Conservation (phyloP, 2,329 filamentous ascomycete genomes). For the Aspergillus texensis region DNA sequence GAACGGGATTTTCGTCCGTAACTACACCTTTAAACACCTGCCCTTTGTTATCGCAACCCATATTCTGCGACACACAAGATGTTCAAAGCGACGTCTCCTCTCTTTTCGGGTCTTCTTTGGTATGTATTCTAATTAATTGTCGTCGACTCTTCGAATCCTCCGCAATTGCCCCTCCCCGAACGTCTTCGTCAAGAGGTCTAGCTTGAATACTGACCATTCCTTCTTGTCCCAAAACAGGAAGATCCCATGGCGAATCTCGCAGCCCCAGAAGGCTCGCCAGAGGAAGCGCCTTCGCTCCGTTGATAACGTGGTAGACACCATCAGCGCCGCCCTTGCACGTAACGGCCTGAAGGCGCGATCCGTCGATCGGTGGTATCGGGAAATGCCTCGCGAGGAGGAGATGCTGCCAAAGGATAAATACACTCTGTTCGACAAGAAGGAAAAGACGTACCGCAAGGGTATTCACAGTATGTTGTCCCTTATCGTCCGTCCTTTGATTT, state of each 20-base stretch:
- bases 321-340: constrained; percentile 76
- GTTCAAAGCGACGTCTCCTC: constrained; percentile 79
- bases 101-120: constrained; percentile 83
- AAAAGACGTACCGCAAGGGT: constrained; percentile 92
- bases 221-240: constrained; percentile 64
- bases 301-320: constrained; percentile 80
- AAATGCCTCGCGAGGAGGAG: constrained; percentile 94
- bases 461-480: constrained; percentile 73
- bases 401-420: constrained; percentile 98
- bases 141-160: not conserved
- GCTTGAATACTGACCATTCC: constrained; percentile 18
- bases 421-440: constrained; percentile 95
- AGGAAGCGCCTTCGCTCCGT: constrained; percentile 80
- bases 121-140: constrained; percentile 42
- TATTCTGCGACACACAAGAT: constrained; percentile 53
- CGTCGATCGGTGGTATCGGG: constrained; percentile 86
- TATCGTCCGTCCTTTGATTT: not conserved
- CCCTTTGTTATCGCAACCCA: not conserved
- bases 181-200: constrained; percentile 12
- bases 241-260: constrained; percentile 92
- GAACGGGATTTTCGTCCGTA: constrained; percentile 24
- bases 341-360: constrained; percentile 71
- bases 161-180: not conserved
- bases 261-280: constrained; percentile 86
- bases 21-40: not conserved